Conservation (phyloP, 805 yeast genomes). For the Wickerhamiella kazuoi region DNA sequence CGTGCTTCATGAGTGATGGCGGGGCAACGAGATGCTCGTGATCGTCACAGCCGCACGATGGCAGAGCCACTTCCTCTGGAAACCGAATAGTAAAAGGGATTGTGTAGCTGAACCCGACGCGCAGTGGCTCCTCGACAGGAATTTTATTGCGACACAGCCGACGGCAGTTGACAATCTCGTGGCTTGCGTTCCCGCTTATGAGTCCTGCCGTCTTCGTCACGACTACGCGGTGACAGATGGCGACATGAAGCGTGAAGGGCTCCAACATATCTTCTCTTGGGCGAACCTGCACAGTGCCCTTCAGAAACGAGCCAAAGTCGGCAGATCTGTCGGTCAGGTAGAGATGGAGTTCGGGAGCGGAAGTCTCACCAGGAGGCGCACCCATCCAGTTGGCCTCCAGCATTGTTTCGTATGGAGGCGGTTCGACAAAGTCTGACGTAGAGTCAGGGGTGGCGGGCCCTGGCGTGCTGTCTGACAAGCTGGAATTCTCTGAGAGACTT, state of each 20-base stretch:
- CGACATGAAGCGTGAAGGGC: neutral
- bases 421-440: too few relatives aligned
- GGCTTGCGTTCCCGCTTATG: neutral
- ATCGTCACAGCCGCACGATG: conserved; percentile 2
- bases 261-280: neutral
- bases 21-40: neutral
- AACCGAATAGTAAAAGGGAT: conserved; percentile 4
- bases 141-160: neutral
- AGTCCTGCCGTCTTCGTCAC: neutral
- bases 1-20: neutral
- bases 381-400: neutral
- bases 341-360: neutral
- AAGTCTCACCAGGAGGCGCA: neutral
- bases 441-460: too few relatives aligned
- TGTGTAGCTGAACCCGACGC: neutral
- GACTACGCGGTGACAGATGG: neutral
- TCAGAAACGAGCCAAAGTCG: neutral
- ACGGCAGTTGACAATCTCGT: neutral
- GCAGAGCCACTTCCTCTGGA: conserved; percentile 3
- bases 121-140: neutral
- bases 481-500: too few relatives aligned
- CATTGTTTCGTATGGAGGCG: neutral
- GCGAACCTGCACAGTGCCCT: neutral
- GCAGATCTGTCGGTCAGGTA: neutral
- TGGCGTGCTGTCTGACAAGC: too few relatives aligned